Evolutionary conservation across 257 asterid genomes (phyloP).

Genomic region (Fraxinus excelsior): DNA sequence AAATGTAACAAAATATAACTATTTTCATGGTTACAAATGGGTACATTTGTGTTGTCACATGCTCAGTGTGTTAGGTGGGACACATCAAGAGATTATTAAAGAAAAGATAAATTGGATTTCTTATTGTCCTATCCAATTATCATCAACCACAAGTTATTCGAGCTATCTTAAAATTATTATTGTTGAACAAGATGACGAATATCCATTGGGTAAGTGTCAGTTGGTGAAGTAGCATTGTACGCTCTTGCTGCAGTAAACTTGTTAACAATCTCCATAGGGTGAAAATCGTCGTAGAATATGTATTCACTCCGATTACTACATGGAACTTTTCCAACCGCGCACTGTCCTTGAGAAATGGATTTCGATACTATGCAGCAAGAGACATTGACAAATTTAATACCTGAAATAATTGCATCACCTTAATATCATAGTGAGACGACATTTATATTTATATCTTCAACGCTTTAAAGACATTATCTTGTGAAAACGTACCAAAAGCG

Average conservation of each 20-base stretch:
- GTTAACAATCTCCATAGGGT: conserved; percentile 27
- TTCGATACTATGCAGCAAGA: conserved; percentile 40
- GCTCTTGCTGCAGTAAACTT: conserved; percentile 23
- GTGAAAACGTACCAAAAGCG: neutral
- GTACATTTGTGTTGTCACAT: neutral
- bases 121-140: neutral
- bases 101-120: neutral
- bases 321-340: conserved; percentile 25
- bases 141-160: neutral
- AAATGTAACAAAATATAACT: too few species aligned
- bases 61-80: neutral
- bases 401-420: conserved; percentile 20
- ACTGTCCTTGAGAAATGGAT: conserved; percentile 22
- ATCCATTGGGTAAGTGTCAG: conserved; percentile 42
- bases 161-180: neutral
- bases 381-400: conserved; percentile 16
- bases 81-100: neutral
- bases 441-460: neutral
- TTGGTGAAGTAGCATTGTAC: conserved; percentile 22
- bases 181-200: conserved; percentile 33
- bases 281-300: conserved; percentile 43
- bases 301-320: conserved; percentile 35
- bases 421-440: neutral
- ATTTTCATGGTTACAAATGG: neutral
- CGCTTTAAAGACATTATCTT: neutral